Evolutionary conservation across 2,329 filamentous ascomycete species (phyloP).

Genomic region (Myriosclerotinia scirpicola): DNA sequence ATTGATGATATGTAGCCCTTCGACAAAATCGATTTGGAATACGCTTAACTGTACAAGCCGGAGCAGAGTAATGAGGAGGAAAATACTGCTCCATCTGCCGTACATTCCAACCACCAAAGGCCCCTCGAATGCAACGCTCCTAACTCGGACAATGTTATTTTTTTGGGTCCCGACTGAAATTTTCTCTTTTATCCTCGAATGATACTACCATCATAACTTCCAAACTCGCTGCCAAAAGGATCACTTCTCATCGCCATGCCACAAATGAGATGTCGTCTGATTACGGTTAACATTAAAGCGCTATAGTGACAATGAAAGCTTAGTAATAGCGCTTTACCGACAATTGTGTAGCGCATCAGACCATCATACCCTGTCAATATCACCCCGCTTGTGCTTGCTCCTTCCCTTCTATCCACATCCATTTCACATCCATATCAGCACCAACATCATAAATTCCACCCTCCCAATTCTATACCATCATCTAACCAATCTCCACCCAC

Average conservation of each 20-base stretch:
- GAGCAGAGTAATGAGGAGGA: not conserved
- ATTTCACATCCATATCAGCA: not conserved
- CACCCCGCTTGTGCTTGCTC: not conserved
- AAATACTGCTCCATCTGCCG: not conserved
- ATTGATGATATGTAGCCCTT: not conserved
- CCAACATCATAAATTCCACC: not conserved
- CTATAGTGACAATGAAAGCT: not conserved
- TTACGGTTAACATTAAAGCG: slow-evolving; percentile 9
- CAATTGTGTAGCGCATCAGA: not conserved
- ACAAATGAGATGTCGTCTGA: slow-evolving; percentile 14
- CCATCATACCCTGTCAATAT: not conserved
- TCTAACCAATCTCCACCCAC: not conserved
- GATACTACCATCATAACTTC: not conserved
- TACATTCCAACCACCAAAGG: not conserved
- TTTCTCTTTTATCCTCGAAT: not conserved
- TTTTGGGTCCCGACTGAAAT: not conserved
- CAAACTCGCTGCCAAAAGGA: not conserved
- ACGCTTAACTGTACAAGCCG: not conserved
- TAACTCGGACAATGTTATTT: not conserved
- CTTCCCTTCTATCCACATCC: not conserved
- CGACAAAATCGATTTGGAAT: not conserved
- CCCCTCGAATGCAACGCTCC: not conserved
- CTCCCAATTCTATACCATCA: not conserved
- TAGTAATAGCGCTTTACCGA: not conserved
- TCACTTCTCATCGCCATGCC: not conserved